A percentile compares a stretch with the other conserved stretches of the same genome.
Conservation (phyloP, 129 eudicot genomes). For the Smallanthus sonchifolius region DNA sequence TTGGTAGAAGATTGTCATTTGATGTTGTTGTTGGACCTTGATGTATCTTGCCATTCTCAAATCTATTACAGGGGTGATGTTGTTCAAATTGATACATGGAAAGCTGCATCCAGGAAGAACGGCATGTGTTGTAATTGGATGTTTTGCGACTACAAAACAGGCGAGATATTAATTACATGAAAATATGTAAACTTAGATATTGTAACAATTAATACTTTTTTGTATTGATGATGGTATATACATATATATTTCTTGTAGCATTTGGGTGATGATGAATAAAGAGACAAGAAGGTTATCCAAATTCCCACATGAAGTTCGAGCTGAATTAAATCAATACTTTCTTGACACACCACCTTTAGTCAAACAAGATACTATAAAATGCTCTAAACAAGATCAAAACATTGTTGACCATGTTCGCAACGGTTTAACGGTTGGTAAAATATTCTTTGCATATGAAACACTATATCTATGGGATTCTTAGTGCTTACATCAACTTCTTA, state of each 20-base stretch:
- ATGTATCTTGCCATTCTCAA: neutral
- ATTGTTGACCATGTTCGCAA: constrained; percentile 45
- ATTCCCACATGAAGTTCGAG: constrained; percentile 75
- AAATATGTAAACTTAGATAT: neutral
- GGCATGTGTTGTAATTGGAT: constrained; percentile 81
- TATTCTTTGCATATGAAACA: neutral
- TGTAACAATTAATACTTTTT: neutral
- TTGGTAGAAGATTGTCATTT: neutral
- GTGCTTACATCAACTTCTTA: neutral
- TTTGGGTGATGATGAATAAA: constrained; percentile 87
- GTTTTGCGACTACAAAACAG: constrained; percentile 56
- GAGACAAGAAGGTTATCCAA: constrained; percentile 66
- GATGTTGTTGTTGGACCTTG: neutral
- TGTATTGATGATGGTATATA: constrained; percentile 28
- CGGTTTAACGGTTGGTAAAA: constrained; percentile 50
- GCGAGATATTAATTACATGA: constrained; percentile 42
- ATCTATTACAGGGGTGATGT: constrained; percentile 71
- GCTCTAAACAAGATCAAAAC: constrained; percentile 59
- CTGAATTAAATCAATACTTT: constrained; percentile 51
- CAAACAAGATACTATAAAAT: constrained; percentile 32
- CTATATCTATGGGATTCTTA: neutral
- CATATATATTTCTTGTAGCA: constrained; percentile 31
- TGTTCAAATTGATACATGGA: constrained; percentile 90
- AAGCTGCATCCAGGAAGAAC: constrained; percentile 64
- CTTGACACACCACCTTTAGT: constrained; percentile 55